Base-by-base conservation (phyloP, 305 asterid species). In the Caryopteris hybrid region DNA sequence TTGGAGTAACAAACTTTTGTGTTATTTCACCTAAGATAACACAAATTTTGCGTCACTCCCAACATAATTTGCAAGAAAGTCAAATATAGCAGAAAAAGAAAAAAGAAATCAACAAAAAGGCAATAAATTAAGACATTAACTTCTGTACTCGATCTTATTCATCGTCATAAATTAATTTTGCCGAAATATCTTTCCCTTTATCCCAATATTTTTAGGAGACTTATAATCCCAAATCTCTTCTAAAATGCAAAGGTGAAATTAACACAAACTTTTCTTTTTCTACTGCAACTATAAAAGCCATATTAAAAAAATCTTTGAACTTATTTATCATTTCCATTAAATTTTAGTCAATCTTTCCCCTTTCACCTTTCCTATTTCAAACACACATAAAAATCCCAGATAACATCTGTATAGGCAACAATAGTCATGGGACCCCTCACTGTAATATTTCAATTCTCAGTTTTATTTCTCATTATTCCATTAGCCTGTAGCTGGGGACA, bases 401-500 rank as follows among this genome's bases (percentile, higher is more conserved):
- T 61, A 5, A 43, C n/a, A 7, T 14, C 5, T 1, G 9, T 6
- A 23, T 31, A 42, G 46, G 27, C 43, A 52, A 12, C 7, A 52
- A 52, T 48, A 4, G 6, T 14, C 64, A 36, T 33, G 39, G 1
- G 22, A 52, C 11, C 27, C 1, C 12, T 60, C 23, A n/a, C 20
- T 29, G 9, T 34, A 41, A 2, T 71, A 52, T 4, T 65, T 9
- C 48, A 55, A 65, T 43, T 53, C 9, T 66, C 72, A 59, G 53
- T 76, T 10, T 14, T 47, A 38, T 0, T 47, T 41, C 50, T 38
- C 23, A 38, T 41, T 36, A 47, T 68, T 46, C 77, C 74, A 54
- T 61, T 42, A 16, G 58, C 61, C 36, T 9, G 34, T 54, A 67
- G 74, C 5, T 76, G 80, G 77, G 80, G 80, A 12, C 42, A 7